These are phyloP conservation scores for Gaertneriomyces semiglobifer DNA, from an alignment of 192 early-diverging fungal species.

Conservation along the genomic window DNA sequence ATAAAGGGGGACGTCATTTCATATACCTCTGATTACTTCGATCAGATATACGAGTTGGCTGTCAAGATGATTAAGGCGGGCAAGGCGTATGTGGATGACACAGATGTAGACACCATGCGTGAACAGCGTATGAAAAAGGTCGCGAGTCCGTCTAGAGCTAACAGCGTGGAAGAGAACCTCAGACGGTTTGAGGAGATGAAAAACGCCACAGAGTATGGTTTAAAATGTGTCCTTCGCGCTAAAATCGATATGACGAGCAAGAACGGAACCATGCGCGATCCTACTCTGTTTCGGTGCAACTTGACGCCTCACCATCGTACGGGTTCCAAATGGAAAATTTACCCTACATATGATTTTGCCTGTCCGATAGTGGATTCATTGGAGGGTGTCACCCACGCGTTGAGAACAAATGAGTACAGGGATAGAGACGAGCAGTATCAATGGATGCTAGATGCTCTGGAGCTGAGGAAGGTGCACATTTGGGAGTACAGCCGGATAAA, in stretches of 20 bases:
- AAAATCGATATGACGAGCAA: constrained; percentile 86
- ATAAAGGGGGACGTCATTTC: constrained; percentile 72
- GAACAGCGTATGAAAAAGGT: constrained; percentile 78
- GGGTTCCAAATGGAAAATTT: constrained; percentile 92
- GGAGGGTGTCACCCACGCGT: constrained; percentile 97
- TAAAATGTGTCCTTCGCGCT: constrained; percentile 83
- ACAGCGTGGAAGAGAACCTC: constrained; percentile 88
- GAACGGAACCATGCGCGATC: constrained; percentile 95
- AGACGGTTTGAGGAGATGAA: constrained; percentile 89
- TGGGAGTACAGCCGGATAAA: constrained; percentile 94
- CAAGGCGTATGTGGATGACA: constrained; percentile 91
- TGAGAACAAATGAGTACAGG: constrained; percentile 96
- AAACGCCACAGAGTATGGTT: constrained; percentile 73
- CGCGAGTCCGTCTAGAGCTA: constrained; percentile 77
- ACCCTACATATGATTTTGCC: constrained; percentile 98
- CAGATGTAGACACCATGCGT: constrained; percentile 72
- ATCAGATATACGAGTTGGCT: constrained; percentile 78
- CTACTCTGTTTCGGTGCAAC: constrained; percentile 95
- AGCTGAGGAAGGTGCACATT: constrained; percentile 83
- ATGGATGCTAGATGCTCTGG: constrained; percentile 89
- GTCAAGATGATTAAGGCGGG: constrained; percentile 81
- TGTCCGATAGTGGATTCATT: constrained; percentile 94
- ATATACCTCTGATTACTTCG: constrained; percentile 95
- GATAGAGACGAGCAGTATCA: constrained; percentile 96
- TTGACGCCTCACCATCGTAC: constrained; percentile 84